Base-by-base conservation (phyloP, 495 filamentous ascomycete genomes). In the Penicillium soppii region DNA sequence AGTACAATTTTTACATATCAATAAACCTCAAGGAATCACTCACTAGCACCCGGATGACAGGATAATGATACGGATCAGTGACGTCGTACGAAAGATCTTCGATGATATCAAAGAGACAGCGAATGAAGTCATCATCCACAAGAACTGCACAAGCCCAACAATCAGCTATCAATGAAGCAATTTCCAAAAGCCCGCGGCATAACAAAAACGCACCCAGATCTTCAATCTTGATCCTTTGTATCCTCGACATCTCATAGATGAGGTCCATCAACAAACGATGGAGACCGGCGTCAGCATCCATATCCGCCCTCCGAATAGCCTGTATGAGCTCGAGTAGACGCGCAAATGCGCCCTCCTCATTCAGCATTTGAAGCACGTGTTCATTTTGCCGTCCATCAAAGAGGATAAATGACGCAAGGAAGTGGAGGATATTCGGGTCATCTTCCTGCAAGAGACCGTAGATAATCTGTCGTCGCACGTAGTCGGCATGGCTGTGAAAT, bases 61-160 rank as follows among this genome's bases (percentile, higher is more conserved):
- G 88, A 69, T 97, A 97, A 67, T 97, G 94, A 63, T 96, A 98
- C 1, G 94, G 95, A 70, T 98, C 95, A 62, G 88, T 84, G 47
- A 78, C 85, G 71, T 98, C 94, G 69, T 95, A 86, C 5, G 91
- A 92, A 10, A 94, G 74, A 46, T 87, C 77, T 70, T 98, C 94
- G 58, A 96, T 94, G 48, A 97, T 83, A 47, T 85, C 76, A 59
- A 97, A 95, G 8, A 97, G 80, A 61, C 90, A 88, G 10, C 75
- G 76, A 48, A 97, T 78, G 57, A 97, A 96, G 29, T 80, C 78
- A 63, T 98, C 94, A 62, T 96, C 89, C 50, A 97, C 79, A 27
- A 80, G 67, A 46, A 77, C 81, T 81, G 53, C 47, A 30, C 39
- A 42, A 15, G 7, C 21, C 4, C 33, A 10, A 15, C n/a, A 21